Conservation (phyloP, 2,329 filamentous ascomycete genomes). For the Claviceps sp. region DNA sequence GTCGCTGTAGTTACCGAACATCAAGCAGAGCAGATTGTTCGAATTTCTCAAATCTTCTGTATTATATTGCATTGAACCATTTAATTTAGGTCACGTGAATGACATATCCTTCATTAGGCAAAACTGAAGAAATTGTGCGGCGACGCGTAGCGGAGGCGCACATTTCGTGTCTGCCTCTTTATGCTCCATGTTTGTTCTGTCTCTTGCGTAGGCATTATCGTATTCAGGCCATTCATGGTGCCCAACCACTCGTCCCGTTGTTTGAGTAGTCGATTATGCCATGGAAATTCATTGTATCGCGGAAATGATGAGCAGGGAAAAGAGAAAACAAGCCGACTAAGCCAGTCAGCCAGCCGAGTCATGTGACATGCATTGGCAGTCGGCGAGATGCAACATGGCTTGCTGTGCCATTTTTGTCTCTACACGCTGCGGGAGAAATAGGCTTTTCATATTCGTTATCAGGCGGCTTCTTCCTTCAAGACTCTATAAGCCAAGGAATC, state of each 20-base stretch:
- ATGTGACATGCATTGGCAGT: neutral
- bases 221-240: neutral
- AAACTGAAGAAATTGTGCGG: no score
- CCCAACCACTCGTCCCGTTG: neutral
- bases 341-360: neutral
- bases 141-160: no score
- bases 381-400: neutral
- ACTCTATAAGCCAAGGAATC: neutral
- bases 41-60: neutral
- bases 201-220: neutral
- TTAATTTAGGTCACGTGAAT: neutral
- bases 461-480: neutral
- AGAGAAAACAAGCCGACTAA: neutral
- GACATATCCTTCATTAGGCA: neutral
- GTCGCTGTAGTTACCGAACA: neutral
- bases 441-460: neutral
- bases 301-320: neutral
- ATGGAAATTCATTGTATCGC: neutral
- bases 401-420: neutral
- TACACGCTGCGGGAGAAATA: neutral
- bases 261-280: neutral
- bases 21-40: neutral
- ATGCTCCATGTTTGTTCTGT: neutral
- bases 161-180: no score
- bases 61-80: neutral